Percentiles rank a stretch among this genome's conserved stretches.
Conservation (phyloP, 768 basidiomycete species). For the Termitomyces sp. region DNA sequence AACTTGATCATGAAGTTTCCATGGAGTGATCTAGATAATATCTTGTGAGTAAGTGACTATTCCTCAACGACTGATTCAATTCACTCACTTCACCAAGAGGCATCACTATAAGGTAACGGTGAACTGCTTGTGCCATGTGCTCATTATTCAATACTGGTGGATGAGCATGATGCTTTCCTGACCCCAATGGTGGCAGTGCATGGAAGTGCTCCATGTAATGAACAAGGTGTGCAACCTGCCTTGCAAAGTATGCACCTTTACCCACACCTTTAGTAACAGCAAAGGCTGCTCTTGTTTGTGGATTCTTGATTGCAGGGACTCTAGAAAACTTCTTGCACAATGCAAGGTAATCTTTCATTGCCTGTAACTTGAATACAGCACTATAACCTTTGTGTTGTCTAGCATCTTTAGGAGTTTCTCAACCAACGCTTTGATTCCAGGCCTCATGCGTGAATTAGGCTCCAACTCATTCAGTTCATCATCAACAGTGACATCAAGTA, state of each 20-base stretch:
- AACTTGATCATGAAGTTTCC: background rate
- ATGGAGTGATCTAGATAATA: background rate
- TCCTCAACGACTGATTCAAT: background rate
- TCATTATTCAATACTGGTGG: slow-evolving; percentile 15
- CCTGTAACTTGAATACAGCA: slow-evolving; percentile 8
- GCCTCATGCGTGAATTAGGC: background rate
- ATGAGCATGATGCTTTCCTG: slow-evolving; percentile 15
- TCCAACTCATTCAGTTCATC: too few species aligned
- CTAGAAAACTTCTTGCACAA: slow-evolving; percentile 1
- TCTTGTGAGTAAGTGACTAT: too few species aligned
- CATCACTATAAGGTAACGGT: slow-evolving; percentile 9
- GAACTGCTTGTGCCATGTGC: slow-evolving; percentile 8
- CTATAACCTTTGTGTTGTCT: slow-evolving; percentile 5
- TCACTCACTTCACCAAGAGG: slow-evolving; percentile 2
- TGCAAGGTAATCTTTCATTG: slow-evolving; percentile 9
- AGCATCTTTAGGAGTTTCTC: slow-evolving; percentile 4
- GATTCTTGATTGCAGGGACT: slow-evolving; percentile 5
- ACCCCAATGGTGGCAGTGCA: slow-evolving; percentile 7
- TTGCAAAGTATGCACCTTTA: background rate
- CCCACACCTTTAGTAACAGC: background rate
- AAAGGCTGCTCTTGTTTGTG: background rate
- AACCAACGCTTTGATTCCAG: background rate
- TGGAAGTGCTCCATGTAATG: slow-evolving; percentile 4
- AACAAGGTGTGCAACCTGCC: background rate
- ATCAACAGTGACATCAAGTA: background rate